Base-by-base conservation (phyloP, 352 stramenopile genomes). In the Globisporangium megalacanthum region DNA sequence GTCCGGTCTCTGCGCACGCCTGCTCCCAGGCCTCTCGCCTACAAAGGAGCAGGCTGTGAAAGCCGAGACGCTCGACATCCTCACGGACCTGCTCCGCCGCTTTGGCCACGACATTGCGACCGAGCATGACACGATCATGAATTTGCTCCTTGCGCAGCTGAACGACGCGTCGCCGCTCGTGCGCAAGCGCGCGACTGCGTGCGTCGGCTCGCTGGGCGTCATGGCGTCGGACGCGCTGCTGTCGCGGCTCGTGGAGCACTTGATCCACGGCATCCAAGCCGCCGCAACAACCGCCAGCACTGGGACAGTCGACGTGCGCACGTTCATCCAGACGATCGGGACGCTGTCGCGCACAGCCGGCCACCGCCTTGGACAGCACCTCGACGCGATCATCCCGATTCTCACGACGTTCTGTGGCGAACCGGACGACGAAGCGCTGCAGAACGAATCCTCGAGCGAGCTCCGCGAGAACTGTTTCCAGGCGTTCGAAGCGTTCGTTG, bases 381-480 rank as follows among this genome's bases (percentile, higher is more conserved):
- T 99, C 62, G 80, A 97, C 68, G 79, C 86, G 1, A 97, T 99
- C 41, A 85, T 99, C 39, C 94, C 96, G 6, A 97, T 99, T 46
- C 93, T 99, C 61, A 76, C 98, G 13, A 69, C 86, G 52, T 99
- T 98, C 67, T 98, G 94, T 36, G 96, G 96, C 33, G 71, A 96
- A 54, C 77, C 89, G 15, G 90, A 94, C 19, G 89, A 98, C 55
- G 83, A 98, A 56, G 83, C 81, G 6, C 80, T 97, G 64, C 94
- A 99, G 60, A 98, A 88, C 61, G 93, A 97, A 64, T 70, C 83
- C 36, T 89, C 90, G 8, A 97, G 98, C 62, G 97, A 99, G 70
- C 86, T 99, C 31, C 83, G 97, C 39, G 97, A 99, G 70, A 98
- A 97, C 58, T 99, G 96, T 65, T 99, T 99, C 65, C 95, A 98